These are phyloP conservation scores for Sabuloglossum arenarium DNA, from an alignment of 495 filamentous ascomycete genomes.

Conservation along the genomic window DNA sequence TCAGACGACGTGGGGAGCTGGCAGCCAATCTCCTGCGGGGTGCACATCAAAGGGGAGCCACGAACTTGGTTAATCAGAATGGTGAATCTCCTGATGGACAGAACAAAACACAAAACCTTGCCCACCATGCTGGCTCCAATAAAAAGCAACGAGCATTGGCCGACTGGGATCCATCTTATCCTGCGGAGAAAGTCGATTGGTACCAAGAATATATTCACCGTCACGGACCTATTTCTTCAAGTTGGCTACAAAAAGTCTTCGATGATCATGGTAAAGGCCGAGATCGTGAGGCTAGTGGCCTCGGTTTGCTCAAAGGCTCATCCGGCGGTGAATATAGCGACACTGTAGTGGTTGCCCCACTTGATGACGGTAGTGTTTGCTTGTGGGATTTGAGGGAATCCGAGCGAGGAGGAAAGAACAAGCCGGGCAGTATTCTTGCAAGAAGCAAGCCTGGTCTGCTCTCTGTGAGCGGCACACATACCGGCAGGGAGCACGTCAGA, in stretches of 20 bases:
- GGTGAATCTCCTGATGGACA: neutral
- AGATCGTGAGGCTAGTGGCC: constrained; percentile 33
- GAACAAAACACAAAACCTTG: neutral
- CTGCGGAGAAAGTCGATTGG: constrained; percentile 48
- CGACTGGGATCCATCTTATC: constrained; percentile 67
- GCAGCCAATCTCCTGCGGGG: constrained; percentile 15
- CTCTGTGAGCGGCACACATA: constrained; percentile 12
- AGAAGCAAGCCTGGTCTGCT: constrained; percentile 44
- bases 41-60: constrained; percentile 3
- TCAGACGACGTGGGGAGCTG: constrained; percentile 19
- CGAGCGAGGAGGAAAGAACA: constrained; percentile 20
- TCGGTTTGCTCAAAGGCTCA: constrained; percentile 37
- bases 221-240: constrained; percentile 48
- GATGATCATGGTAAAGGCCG: constrained; percentile 16
- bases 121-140: neutral
- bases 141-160: constrained; percentile 24
- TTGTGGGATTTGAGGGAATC: constrained; percentile 63
- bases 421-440: constrained; percentile 42
- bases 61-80: too few species aligned
- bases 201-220: constrained; percentile 78
- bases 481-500: constrained; percentile 21
- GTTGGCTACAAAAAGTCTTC: constrained; percentile 49
- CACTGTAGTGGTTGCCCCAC: constrained; percentile 47
- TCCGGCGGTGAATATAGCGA: constrained; percentile 20
- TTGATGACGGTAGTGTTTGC: constrained; percentile 71